phyloP scores from a whole-genome alignment of 2,329 filamentous ascomycete genomes.

The Huntiella abstrusa region DNA sequence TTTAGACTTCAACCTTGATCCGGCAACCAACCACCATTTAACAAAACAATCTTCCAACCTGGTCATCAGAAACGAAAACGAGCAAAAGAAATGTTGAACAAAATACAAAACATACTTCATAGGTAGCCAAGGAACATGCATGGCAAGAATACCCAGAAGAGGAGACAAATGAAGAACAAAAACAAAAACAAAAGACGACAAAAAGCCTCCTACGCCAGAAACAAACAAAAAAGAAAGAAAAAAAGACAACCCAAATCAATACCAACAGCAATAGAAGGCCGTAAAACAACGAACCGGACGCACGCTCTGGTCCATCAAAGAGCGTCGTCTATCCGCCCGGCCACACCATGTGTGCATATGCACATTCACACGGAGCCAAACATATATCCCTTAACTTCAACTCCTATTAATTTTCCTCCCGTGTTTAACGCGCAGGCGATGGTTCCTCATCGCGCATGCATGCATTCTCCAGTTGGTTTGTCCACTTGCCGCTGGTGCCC shows the following conservation, averaged over 20 bases:
- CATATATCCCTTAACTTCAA: too few relatives aligned
- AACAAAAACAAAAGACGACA: constrained; percentile 1
- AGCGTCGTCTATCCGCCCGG: background rate
- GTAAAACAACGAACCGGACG: too few relatives aligned
- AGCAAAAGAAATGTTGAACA: background rate
- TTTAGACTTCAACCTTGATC: too few relatives aligned
- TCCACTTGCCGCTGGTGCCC: constrained; percentile 95
- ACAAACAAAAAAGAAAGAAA: background rate
- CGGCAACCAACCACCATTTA: too few relatives aligned
- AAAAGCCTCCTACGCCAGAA: constrained; percentile 2
- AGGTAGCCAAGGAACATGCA: background rate
- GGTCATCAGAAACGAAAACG: too few relatives aligned
- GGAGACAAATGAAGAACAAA: background rate
- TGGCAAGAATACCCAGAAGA: background rate
- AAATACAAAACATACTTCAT: background rate
- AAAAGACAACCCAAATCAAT: background rate
- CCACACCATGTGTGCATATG: background rate
- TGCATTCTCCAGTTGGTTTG: constrained; percentile 88
- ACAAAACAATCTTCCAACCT: too few relatives aligned
- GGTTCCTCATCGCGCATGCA: constrained; percentile 84
- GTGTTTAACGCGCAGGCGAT: constrained; percentile 15
- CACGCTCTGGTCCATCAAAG: too few relatives aligned
- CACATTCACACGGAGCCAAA: constrained; percentile 7
- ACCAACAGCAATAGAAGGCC: background rate
- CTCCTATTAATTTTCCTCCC: constrained; percentile 12